These are phyloP conservation scores for Solanum medicagineum DNA, from an alignment of 257 asterid genomes.

Conservation along the genomic window DNA sequence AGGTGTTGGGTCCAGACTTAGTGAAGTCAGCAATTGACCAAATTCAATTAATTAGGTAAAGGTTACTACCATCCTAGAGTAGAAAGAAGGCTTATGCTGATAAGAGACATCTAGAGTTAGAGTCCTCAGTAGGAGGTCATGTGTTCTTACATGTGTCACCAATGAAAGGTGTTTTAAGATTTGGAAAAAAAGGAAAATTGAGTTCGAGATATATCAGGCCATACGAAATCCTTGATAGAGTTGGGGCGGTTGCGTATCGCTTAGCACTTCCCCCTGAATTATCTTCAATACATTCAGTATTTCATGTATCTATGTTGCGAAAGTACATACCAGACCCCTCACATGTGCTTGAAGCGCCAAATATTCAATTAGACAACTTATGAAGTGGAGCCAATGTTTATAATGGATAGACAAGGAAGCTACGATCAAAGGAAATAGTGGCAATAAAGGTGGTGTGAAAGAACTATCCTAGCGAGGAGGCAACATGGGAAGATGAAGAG, in stretches of 20 bases:
- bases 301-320: too few species aligned
- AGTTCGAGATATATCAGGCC: background rate
- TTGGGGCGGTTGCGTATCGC: background rate
- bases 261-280: background rate
- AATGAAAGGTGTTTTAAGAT: background rate
- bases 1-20: background rate
- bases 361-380: background rate
- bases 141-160: background rate
- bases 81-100: too few species aligned
- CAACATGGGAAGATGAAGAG: background rate
- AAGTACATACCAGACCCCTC: background rate
- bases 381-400: background rate
- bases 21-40: background rate
- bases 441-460: background rate
- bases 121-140: background rate
- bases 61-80: too few species aligned
- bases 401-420: background rate
- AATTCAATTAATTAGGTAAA: too few species aligned
- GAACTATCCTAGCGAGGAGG: background rate
- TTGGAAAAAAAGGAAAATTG: too few species aligned
- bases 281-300: background rate
- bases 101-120: background rate
- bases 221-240: background rate
- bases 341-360: background rate
- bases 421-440: too few species aligned